Conservation (phyloP, 2,329 filamentous ascomycete genomes). For the Incumbomyces lentus region DNA sequence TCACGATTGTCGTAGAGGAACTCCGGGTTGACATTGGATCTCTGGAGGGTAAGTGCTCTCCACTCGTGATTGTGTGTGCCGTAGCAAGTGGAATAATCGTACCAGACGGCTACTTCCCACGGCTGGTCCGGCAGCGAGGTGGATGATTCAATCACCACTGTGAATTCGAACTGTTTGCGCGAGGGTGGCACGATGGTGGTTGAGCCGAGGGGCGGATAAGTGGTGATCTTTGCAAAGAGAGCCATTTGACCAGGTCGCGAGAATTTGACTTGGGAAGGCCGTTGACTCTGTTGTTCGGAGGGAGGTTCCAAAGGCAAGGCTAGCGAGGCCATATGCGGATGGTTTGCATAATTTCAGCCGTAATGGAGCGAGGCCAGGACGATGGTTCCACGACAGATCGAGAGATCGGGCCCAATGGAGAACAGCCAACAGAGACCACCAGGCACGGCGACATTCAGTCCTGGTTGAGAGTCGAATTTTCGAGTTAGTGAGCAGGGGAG, state of each 20-base stretch:
- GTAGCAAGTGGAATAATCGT: conserved; percentile 47
- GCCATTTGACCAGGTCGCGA: conserved; percentile 32
- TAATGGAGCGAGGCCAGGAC: too few species aligned
- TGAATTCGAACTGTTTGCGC: conserved; percentile 46
- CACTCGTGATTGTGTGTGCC: conserved; percentile 32
- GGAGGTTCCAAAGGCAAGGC: not conserved
- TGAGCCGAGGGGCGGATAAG: conserved; percentile 65
- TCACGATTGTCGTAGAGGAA: conserved; percentile 20
- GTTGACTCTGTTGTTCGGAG: conserved; percentile 6
- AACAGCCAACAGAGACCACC: too few species aligned
- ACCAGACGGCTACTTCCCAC: conserved; percentile 71
- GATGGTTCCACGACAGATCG: not conserved
- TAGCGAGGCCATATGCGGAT: conserved; percentile 1
- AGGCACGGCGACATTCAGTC: too few species aligned
- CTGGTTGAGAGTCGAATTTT: too few species aligned
- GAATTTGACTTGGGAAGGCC: conserved; percentile 26
- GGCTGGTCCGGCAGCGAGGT: conserved; percentile 41
- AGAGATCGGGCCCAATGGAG: too few species aligned
- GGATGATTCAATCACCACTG: conserved; percentile 59
- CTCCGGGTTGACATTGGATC: conserved; percentile 21
- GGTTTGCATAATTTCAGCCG: not conserved
- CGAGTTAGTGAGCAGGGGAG: too few species aligned
- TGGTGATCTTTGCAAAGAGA: conserved; percentile 46
- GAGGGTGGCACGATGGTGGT: conserved; percentile 49
- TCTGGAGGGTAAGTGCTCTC: conserved; percentile 47